phyloP scores from a whole-genome alignment of 805 yeast species.

The Isabelozyma pseudorhagii region DNA sequence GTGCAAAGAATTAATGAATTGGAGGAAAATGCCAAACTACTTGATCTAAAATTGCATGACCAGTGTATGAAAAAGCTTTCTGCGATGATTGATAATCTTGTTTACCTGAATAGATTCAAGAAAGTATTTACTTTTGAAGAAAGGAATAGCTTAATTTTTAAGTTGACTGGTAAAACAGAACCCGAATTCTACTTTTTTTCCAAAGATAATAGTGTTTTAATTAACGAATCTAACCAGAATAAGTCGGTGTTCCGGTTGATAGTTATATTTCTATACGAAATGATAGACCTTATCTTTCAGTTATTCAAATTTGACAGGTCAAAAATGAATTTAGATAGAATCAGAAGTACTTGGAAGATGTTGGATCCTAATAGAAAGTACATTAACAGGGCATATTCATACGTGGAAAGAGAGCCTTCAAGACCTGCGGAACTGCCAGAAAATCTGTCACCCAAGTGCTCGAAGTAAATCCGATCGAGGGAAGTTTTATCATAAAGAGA shows the following conservation, averaged over 20 bases:
- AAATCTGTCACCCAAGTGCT: too few species aligned
- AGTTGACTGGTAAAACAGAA: constrained; percentile 22
- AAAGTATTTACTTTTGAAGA: constrained; percentile 25
- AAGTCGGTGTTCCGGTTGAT: constrained; percentile 16
- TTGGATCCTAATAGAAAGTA: constrained; percentile 39
- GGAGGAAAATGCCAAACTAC: constrained; percentile 28
- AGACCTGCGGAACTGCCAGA: background rate
- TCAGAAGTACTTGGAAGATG: constrained; percentile 34
- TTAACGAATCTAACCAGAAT: constrained; percentile 1
- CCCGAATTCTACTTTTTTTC: constrained; percentile 5
- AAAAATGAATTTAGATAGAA: constrained; percentile 42
- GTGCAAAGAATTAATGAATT: constrained; percentile 38
- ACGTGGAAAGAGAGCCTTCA: constrained; percentile 22
- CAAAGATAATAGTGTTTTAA: constrained; percentile 1
- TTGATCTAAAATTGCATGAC: constrained; percentile 24
- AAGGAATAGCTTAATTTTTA: constrained; percentile 19
- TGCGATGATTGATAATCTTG: constrained; percentile 20
- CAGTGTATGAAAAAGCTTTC: constrained; percentile 24
- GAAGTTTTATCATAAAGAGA: too few species aligned
- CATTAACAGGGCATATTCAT: constrained; percentile 33
- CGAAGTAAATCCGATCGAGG: too few species aligned
- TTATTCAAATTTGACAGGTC: constrained; percentile 37
- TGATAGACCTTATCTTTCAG: constrained; percentile 27
- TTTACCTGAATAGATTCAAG: constrained; percentile 28
- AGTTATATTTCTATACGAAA: constrained; percentile 31